These are phyloP conservation scores for Populus alba DNA, from an alignment of 345 rosid genomes.

Conservation along the genomic window DNA sequence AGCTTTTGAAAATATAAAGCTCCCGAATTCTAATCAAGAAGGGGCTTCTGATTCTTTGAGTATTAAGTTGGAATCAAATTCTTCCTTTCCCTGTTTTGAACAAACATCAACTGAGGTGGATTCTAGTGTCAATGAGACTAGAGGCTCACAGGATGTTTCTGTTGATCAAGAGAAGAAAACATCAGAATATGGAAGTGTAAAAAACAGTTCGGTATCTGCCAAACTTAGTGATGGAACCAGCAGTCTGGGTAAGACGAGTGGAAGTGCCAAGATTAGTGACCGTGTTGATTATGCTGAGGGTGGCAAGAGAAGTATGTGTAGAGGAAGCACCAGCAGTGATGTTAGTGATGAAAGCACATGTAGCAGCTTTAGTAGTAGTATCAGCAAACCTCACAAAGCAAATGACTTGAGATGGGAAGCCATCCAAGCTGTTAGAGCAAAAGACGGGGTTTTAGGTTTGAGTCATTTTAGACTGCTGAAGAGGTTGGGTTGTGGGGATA, in stretches of 20 bases:
- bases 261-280: slow-evolving; percentile 71
- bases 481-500: slow-evolving; percentile 91
- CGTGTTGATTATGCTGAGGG: slow-evolving; percentile 74
- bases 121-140: slow-evolving; percentile 39
- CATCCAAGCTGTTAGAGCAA: slow-evolving; percentile 67
- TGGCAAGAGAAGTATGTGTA: slow-evolving; percentile 84
- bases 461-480: slow-evolving; percentile 80
- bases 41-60: slow-evolving; percentile 37
- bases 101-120: slow-evolving; percentile 39
- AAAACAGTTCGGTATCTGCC: slow-evolving; percentile 69
- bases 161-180: slow-evolving; percentile 65
- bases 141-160: slow-evolving; percentile 42
- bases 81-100: slow-evolving; percentile 36
- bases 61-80: slow-evolving; percentile 34
- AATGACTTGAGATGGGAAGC: slow-evolving; percentile 95
- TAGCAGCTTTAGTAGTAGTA: slow-evolving; percentile 82
- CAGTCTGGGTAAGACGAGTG: slow-evolving; percentile 71
- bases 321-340: slow-evolving; percentile 92
- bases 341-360: slow-evolving; percentile 89
- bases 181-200: slow-evolving; percentile 63
- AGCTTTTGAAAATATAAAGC: slow-evolving; percentile 43
- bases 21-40: slow-evolving; percentile 36
- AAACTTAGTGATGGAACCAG: slow-evolving; percentile 75
- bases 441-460: slow-evolving; percentile 69
- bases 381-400: slow-evolving; percentile 83